Evolutionary conservation across 169 alveolate species (phyloP), one percentile per base, ranked within the genome.

Genomic region (Plasmodium ovale): DNA sequence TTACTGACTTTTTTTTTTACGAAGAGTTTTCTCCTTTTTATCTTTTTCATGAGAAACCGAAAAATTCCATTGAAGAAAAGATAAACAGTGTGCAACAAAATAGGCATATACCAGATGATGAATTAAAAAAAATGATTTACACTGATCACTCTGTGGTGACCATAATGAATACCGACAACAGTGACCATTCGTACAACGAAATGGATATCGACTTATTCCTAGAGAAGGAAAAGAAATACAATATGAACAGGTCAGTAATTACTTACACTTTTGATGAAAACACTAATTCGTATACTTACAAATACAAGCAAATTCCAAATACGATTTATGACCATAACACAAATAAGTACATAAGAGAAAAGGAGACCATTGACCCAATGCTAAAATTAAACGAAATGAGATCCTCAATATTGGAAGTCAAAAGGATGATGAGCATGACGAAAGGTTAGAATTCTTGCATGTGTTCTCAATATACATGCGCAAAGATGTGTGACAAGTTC

Each of bases 381-480:
- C 49, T 94, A 33, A 88, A 88, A 73, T 73, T 94, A 3, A 93
- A 94, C 35, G 92, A 91, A 68, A 77, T 94, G 89, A 62, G 94
- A 12, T 92, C 93, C n/a, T 92, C 89, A 58, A 92, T 94, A 27
- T 79, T 94, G 58, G 94, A 92, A 53, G 92, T 90, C 37, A 92
- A 91, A 29, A 59, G 95, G 14, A 94, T 92, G 95, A 91, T 93
- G 72, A 92, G 94, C 79, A 94, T 94, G 96, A 92, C 96, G 9
- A 94, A 92, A 51, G 96, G 92, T 85, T n/a, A n/a, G n/a, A n/a
- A n/a, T n/a, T n/a, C n/a, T n/a, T n/a, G n/a, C n/a, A n/a, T n/a
- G n/a, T n/a, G n/a, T n/a, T n/a, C n/a, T n/a, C n/a, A n/a, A n/a
- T n/a, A n/a, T n/a, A n/a, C n/a, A n/a, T n/a, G n/a, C n/a, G n/a